A percentile compares a stretch with the other conserved stretches of the same genome.
phyloP scores from a whole-genome alignment of 2,329 filamentous ascomycete genomes.

The Colletotrichum plurivorum region DNA sequence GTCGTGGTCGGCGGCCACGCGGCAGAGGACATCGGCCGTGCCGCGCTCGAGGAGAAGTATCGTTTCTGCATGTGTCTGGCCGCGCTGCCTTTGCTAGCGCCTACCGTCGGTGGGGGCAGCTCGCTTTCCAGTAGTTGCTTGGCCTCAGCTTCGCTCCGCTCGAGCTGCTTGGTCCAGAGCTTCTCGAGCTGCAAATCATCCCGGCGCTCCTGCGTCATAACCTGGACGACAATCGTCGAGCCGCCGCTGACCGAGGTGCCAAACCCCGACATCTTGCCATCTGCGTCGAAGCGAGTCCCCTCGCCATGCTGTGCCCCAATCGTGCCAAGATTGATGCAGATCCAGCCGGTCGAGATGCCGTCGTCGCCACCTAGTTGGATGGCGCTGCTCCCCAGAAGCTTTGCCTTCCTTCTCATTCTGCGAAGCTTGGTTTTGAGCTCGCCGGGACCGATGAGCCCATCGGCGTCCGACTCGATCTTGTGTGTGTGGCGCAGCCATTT shows the following conservation, averaged over 20 bases:
- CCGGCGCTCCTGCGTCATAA: slow-evolving; percentile 69
- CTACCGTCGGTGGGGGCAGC: slow-evolving; percentile 26
- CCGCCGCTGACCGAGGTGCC: slow-evolving; percentile 66
- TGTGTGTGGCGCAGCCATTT: slow-evolving; percentile 84
- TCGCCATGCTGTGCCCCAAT: slow-evolving; percentile 70
- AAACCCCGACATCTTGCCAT: slow-evolving; percentile 82
- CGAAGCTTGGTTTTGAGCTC: slow-evolving; percentile 91
- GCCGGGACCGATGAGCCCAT: slow-evolving; percentile 89
- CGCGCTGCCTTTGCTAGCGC: slow-evolving; percentile 12
- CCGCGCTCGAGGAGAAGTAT: slow-evolving; percentile 51
- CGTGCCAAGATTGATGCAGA: slow-evolving; percentile 90
- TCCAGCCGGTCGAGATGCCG: slow-evolving; percentile 93
- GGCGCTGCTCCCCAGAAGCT: slow-evolving; percentile 82
- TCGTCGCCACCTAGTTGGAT: slow-evolving; percentile 78
- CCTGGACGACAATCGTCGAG: slow-evolving; percentile 69
- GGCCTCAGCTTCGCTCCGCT: slow-evolving; percentile 45
- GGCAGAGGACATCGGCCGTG: slow-evolving; percentile 42
- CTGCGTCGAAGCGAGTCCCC: slow-evolving; percentile 59
- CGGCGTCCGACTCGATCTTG: slow-evolving; percentile 82
- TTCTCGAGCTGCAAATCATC: slow-evolving; percentile 67
- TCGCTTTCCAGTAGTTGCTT: slow-evolving; percentile 38
- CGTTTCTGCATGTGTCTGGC: slow-evolving; percentile 49
- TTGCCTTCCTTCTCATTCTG: slow-evolving; percentile 84
- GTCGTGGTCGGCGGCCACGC: not conserved
- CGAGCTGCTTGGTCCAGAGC: slow-evolving; percentile 63